Base-by-base conservation (phyloP, 148 eudicot species). In the Chenopodium quinoa region DNA sequence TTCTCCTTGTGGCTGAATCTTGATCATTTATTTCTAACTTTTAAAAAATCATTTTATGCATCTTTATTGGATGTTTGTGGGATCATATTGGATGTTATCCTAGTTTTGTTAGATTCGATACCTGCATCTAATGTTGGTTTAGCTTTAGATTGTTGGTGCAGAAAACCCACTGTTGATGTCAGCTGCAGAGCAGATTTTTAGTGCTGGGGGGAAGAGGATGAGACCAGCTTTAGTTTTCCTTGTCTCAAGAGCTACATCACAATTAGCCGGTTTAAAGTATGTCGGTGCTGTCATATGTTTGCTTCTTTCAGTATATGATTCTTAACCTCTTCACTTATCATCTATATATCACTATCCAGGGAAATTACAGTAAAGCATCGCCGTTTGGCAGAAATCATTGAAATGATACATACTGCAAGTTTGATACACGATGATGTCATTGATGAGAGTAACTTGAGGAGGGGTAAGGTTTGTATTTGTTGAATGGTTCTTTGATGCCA, bases 171-270 rank as follows among this genome's bases (percentile, higher is more conserved):
- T 94, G 58, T 80, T 95, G 81, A 91, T 92, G 96, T 93, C 96
- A 23, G 98, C 97, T 56, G 97, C 97, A n/a, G 94, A 95, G 84
- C 97, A 95, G 82, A 95, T 95, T 63, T 95, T 95, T 84, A 84
- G 94, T 63, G 98, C 98, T 81, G 97, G 98, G 81, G 98, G 97
- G 70, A 95, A 95, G 89, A 89, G 97, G 81, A 93, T 95, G 97
- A 91, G 98, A 86, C 98, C 98, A 40, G 98, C 98, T 82, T 83
- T 93, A 84, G 97, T 93, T 68, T 95, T 94, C 75, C 90, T 94
- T 11, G 98, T 91, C 64, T 90, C 98, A 71, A 88, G 96, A 85
- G 98, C 98, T 70, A 94, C 98, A 12, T 90, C 96, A 46, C 92
- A 90, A 71, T 84, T 91, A 82, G 92, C 81, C 74, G 97, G 98